Evolutionary conservation across 2,329 filamentous ascomycete genomes (phyloP), one percentile per base, ranked within the genome.

Genomic region (Chaetomiaceae sp.): DNA sequence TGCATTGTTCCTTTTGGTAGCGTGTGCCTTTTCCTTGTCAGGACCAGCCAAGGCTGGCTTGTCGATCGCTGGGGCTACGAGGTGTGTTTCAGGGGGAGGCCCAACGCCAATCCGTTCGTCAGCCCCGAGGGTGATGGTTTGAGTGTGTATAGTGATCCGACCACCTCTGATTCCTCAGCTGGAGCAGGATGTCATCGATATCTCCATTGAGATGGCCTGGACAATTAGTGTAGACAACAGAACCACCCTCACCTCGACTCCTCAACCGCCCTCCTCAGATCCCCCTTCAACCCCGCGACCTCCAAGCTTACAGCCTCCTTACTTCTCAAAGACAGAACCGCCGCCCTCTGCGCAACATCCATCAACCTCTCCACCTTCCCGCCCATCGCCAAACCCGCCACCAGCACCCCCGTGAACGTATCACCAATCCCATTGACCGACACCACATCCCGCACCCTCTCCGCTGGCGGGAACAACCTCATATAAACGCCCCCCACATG

Each of bases 401-500:
- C 75, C 52, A 96, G 63, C 14, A 91, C 87, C 0, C 92, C 94
- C 8, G 95, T 75, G 68, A 97, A 91, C 0, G 94, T 96, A 70
- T 99, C 94, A 0, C 94, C 94, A 2, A 90, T 91, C 0, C 92
- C 94, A 67, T 97, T 97, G 9, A 97, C 92, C 43, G 90, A 96
- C 1, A 92, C 83, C 1, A 95, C 77, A 23, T 94, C 83, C 19
- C 79, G 71, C 0, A 96, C 77, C 15, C 75, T 71, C 66, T 88
- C 83, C 1, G 80, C 81, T 0, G 87, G 76, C 0, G 88, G 82
- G 67, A 89, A 88, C 19, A 82, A 61, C 31, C 81, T 69, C 85
- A 96, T 91, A 65, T 96, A 96, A 3, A 96, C 78, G 0, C 91
- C 92, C 0, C 91, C 84, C 0, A 85, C 75, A 7, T 75, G 69